Percentiles rank a stretch among this genome's conserved stretches.
Conservation (phyloP, 1,284 basidiomycete species). For the Microbotryum lychnidis-dioicae region DNA sequence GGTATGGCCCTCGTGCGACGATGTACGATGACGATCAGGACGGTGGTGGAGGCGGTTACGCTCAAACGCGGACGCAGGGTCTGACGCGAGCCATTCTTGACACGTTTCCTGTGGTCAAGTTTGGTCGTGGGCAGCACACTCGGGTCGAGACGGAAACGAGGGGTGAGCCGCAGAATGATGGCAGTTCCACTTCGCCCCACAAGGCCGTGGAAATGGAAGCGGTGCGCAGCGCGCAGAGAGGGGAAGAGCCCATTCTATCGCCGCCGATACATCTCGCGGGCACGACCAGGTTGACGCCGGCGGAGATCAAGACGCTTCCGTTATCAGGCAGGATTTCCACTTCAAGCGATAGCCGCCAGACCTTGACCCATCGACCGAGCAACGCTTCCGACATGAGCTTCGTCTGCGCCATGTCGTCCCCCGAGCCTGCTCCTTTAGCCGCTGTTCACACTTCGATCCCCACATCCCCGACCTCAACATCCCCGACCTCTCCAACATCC, state of each 20-base stretch:
- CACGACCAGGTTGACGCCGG: slow-evolving; percentile 6
- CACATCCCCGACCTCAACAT: no score
- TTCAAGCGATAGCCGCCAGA: background rate
- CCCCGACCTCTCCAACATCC: background rate
- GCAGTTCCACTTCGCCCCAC: slow-evolving; percentile 1
- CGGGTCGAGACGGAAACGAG: slow-evolving; percentile 1
- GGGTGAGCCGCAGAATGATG: slow-evolving; percentile 2
- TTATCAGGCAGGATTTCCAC: background rate
- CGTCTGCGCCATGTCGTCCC: background rate
- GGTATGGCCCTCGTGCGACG: slow-evolving; percentile 64
- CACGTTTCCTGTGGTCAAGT: slow-evolving; percentile 87
- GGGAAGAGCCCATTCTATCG: background rate
- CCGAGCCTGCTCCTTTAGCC: background rate
- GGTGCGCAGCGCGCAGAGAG: slow-evolving; percentile 1
- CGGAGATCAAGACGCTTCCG: background rate
- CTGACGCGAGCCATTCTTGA: slow-evolving; percentile 82
- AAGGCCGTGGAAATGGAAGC: slow-evolving; percentile 10
- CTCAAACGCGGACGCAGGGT: slow-evolving; percentile 65
- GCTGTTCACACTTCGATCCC: background rate
- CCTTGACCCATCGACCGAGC: background rate
- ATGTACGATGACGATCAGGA: slow-evolving; percentile 11
- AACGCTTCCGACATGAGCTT: background rate
- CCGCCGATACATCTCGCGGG: background rate
- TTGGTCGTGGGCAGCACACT: slow-evolving; percentile 43
- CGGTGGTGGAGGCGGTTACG: slow-evolving; percentile 38